These are phyloP conservation scores for Discostella stelligeroides DNA, from an alignment of 108 stramenopile genomes.

Conservation along the genomic window DNA sequence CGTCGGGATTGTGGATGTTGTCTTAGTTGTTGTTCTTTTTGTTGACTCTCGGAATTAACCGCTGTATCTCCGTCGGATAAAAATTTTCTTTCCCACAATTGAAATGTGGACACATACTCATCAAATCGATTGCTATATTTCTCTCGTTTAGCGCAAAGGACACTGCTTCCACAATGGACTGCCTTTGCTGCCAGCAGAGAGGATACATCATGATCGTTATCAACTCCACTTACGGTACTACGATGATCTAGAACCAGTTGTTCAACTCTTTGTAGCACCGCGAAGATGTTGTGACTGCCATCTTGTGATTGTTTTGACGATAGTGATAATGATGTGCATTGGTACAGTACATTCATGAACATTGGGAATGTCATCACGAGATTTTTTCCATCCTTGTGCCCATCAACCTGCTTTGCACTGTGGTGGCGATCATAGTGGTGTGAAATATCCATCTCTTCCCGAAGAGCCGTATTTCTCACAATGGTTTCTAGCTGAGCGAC, in stretches of 20 bases:
- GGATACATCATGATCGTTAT: slow-evolving; percentile 12
- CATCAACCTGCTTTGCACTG: too few species aligned
- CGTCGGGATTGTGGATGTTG: slow-evolving; percentile 23
- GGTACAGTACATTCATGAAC: slow-evolving; percentile 35
- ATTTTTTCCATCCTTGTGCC: background rate
- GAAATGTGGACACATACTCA: slow-evolving; percentile 69
- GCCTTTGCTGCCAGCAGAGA: slow-evolving; percentile 30
- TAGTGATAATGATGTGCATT: background rate
- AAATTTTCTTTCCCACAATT: slow-evolving; percentile 68
- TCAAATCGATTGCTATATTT: slow-evolving; percentile 70
- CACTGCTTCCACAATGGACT: slow-evolving; percentile 26
- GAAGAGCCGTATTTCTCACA: slow-evolving; percentile 9
- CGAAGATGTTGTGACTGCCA: background rate
- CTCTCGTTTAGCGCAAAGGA: slow-evolving; percentile 33
- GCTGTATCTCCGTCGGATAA: slow-evolving; percentile 30
- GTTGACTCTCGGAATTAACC: background rate
- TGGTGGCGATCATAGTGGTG: too few species aligned
- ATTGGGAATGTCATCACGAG: slow-evolving; percentile 30
- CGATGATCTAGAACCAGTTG: slow-evolving; percentile 10
- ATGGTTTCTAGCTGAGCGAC: slow-evolving; percentile 19
- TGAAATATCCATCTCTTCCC: too few species aligned
- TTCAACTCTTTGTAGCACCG: slow-evolving; percentile 17
- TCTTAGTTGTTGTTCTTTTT: too few species aligned
- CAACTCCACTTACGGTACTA: background rate
- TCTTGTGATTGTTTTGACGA: background rate